Evolutionary conservation across 441 rosid species (phyloP).

Genomic region (Mallotus repandus): DNA sequence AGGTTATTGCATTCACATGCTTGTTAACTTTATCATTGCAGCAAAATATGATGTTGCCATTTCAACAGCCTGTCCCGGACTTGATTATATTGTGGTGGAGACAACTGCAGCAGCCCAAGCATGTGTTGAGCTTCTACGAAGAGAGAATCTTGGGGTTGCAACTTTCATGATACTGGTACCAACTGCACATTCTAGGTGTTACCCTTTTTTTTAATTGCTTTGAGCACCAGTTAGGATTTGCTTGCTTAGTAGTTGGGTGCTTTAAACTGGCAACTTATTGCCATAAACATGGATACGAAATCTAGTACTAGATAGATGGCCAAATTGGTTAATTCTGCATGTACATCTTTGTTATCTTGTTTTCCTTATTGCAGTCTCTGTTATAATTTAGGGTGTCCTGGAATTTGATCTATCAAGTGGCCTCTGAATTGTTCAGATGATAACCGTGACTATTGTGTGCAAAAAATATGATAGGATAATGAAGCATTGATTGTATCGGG

Average conservation of each 20-base stretch:
- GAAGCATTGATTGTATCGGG: background rate
- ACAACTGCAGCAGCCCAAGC: constrained; percentile 91
- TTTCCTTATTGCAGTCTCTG: background rate
- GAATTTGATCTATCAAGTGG: background rate
- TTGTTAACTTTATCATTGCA: constrained; percentile 38
- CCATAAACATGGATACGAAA: background rate
- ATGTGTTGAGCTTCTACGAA: constrained; percentile 86
- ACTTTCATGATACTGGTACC: constrained; percentile 97
- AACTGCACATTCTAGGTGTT: constrained; percentile 3
- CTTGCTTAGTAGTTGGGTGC: background rate
- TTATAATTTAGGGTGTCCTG: background rate
- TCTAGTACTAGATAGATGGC: background rate
- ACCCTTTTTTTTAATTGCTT: background rate
- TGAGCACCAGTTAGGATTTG: background rate
- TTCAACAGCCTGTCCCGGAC: constrained; percentile 92
- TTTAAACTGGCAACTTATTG: background rate
- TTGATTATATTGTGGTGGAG: constrained; percentile 93
- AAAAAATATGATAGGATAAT: background rate
- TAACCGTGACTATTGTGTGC: too few relatives aligned
- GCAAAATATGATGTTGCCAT: constrained; percentile 94
- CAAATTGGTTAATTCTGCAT: background rate
- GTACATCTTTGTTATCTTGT: background rate
- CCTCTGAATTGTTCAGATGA: background rate
- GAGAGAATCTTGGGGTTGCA: constrained; percentile 86
- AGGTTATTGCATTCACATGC: constrained; percentile 1